Percentiles rank a stretch among this genome's conserved stretches.
These are phyloP conservation scores for Xylariales sp. DNA, from an alignment of 2,329 filamentous ascomycete genomes.

Conservation along the genomic window DNA sequence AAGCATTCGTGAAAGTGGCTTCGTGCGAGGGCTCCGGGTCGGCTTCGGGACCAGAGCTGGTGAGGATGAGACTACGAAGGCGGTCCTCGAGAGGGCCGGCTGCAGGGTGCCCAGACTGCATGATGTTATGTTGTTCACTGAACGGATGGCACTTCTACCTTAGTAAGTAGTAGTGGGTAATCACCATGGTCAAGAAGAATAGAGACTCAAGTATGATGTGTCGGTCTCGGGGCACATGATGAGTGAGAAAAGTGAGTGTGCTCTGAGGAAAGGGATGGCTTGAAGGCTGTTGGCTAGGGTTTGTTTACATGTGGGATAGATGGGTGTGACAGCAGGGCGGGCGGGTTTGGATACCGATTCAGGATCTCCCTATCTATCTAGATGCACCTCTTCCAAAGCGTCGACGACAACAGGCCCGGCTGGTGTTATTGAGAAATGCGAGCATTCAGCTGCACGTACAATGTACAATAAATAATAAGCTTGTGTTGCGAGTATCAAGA, in stretches of 20 bases:
- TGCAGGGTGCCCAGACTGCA: constrained; percentile 39
- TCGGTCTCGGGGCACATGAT: constrained; percentile 7
- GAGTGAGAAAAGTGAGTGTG: constrained; percentile 14
- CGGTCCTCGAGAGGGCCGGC: constrained; percentile 62
- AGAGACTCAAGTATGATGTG: background rate
- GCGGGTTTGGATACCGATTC: background rate
- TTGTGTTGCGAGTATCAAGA: background rate
- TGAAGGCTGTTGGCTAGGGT: background rate
- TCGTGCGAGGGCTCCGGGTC: background rate
- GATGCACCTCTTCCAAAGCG: background rate
- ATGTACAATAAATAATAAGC: constrained; percentile 7
- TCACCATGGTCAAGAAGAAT: constrained; percentile 7
- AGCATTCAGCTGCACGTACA: background rate
- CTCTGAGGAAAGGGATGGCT: background rate
- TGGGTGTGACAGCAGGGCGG: background rate
- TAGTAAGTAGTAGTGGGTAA: constrained; percentile 6
- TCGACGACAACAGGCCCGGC: background rate
- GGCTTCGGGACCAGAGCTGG: constrained; percentile 54
- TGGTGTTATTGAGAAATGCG: background rate
- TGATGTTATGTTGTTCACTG: constrained; percentile 32
- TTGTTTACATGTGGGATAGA: constrained; percentile 1
- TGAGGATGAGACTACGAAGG: constrained; percentile 70
- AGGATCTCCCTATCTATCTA: background rate
- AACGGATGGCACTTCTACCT: background rate
- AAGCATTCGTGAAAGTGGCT: background rate